Evolutionary conservation across 2,329 filamentous ascomycete genomes (phyloP), one percentile per base, ranked within the genome.

Genomic region (Verticillium klebahnii): DNA sequence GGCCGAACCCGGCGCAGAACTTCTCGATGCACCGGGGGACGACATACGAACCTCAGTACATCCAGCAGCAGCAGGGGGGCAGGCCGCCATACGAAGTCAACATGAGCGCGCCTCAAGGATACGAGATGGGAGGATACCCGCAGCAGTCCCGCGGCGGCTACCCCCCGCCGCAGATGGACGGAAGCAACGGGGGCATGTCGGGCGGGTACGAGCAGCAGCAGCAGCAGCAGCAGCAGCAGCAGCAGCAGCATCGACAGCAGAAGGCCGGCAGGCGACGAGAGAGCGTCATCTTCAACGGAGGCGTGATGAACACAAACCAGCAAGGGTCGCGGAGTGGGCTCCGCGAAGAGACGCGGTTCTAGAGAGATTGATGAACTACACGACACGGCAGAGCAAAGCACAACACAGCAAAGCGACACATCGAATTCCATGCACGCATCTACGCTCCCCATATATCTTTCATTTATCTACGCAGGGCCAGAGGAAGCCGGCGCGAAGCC

Each of bases 231-330:
- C 19, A 50, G 37, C 37, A 40, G 57, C 75, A 75, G 59, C 69
- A 71, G 9, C n/a, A 19, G 39, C 39, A 45, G 17, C 19, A 50
- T 14, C 39, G 17, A 6, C 40, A 50, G 40, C 75, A 75, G 31
- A 65, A 66, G 36, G 68, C 67, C 64, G 83, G 77, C 50, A 83
- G 80, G 69, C 78, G 85, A 57, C 81, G 86, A 58, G 86, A 89
- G 72, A 89, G 87, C 68, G 77, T 79, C 56, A 85, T 89, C 72
- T 85, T 87, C 63, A 80, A 81, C 70, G 78, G 82, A 69, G 73
- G 75, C 25, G 78, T 82, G 70, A 73, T 79, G 67, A 77, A 79
- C 31, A 71, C 84, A 36, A 81, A 77, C 60, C 77, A 80, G 23
- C 82, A 85, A 66, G 74, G 74, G 45, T 82, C 81, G 0, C 82